A percentile compares a stretch with the other conserved stretches of the same genome.
Evolutionary conservation across 306 rosid genomes (phyloP).

Genomic region (Trifolium repens): DNA sequence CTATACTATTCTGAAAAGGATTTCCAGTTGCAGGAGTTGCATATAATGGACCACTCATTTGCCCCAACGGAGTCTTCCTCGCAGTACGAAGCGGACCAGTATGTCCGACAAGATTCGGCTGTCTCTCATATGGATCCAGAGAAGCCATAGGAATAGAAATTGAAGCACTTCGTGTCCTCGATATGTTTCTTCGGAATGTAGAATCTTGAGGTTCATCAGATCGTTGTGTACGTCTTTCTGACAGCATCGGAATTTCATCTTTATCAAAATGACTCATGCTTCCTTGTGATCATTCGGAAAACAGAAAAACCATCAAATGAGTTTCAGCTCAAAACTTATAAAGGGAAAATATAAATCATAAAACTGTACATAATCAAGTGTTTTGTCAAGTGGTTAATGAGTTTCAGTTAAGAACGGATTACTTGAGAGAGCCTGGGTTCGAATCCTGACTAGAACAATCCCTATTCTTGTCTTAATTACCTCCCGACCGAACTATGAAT

Average conservation of each 20-base stretch:
- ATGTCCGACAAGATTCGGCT: conserved; percentile 3
- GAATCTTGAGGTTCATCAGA: conserved; percentile 49
- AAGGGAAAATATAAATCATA: background rate
- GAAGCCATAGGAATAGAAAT: conserved; percentile 10
- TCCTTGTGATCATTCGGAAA: background rate
- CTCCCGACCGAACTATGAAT: background rate
- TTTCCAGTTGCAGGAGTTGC: background rate
- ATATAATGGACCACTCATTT: conserved; percentile 8
- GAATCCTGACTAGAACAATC: background rate
- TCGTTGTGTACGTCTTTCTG: conserved; percentile 42
- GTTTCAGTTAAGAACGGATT: background rate
- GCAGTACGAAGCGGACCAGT: background rate
- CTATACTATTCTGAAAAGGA: background rate
- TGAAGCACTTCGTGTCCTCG: conserved; percentile 16
- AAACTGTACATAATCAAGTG: background rate
- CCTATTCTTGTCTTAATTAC: background rate
- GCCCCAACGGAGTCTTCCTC: background rate
- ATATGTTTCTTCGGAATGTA: conserved; percentile 44
- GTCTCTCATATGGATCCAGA: background rate
- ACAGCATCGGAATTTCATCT: conserved; percentile 67
- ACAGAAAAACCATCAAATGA: background rate
- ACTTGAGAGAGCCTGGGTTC: background rate
- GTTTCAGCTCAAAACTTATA: conserved; percentile 9
- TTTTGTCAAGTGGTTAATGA: background rate
- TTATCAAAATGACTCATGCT: conserved; percentile 29